Percentiles rank a stretch among this genome's conserved stretches.
phyloP scores from a whole-genome alignment of 441 rosid genomes.

The Eruca vesicaria region DNA sequence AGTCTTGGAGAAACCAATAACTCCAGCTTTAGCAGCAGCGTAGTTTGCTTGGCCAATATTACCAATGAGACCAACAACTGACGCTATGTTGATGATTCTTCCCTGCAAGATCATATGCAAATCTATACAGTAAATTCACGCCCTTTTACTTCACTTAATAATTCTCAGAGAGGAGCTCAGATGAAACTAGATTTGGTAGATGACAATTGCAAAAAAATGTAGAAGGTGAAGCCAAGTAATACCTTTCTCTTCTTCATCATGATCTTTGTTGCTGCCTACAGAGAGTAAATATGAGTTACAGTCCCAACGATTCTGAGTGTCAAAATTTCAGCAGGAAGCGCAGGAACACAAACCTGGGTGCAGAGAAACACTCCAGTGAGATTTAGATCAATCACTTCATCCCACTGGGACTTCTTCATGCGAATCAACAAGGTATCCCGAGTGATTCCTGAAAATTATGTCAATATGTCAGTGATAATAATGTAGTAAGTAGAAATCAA shows the following conservation, averaged over 20 bases:
- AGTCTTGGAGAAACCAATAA: conserved; percentile 81
- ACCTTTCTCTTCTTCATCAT: conserved; percentile 97
- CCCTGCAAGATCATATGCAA: conserved; percentile 49
- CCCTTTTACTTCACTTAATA: neutral
- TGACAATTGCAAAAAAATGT: neutral
- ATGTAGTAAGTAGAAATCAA: conserved; percentile 12
- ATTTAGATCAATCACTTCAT: conserved; percentile 90
- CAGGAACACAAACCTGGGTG: conserved; percentile 65
- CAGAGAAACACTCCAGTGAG: conserved; percentile 95
- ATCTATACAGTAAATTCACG: neutral
- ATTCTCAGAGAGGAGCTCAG: neutral
- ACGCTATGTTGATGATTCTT: conserved; percentile 75
- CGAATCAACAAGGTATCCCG: conserved; percentile 85
- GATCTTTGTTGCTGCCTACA: conserved; percentile 92
- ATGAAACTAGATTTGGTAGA: neutral
- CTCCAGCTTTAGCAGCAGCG: conserved; percentile 96
- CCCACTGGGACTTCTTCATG: conserved; percentile 93
- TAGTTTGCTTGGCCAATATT: conserved; percentile 94
- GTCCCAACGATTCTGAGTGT: neutral
- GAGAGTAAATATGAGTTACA: conserved; percentile 25
- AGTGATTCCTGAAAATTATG: conserved; percentile 70
- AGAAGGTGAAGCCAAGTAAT: conserved; percentile 2
- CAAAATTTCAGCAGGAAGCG: conserved; percentile 1
- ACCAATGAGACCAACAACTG: conserved; percentile 91
- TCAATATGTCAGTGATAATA: conserved; percentile 19